Percentiles rank a stretch among this genome's conserved stretches.
Evolutionary conservation across 768 basidiomycete genomes (phyloP).

Genomic region (Lactarius akahatsu): DNA sequence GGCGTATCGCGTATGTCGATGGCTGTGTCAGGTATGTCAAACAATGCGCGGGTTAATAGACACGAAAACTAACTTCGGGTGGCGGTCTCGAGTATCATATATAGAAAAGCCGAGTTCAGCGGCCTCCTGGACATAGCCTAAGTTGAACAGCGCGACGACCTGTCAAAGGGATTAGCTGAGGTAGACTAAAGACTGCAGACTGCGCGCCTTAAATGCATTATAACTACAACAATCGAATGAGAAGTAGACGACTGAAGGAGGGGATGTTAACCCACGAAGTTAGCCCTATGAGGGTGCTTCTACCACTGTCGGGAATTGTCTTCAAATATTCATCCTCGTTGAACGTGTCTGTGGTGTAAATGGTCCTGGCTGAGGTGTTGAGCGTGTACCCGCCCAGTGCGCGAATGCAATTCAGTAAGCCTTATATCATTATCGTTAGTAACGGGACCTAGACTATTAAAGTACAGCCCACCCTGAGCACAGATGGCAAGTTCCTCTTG

Average conservation of each 20-base stretch:
- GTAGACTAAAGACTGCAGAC: background rate
- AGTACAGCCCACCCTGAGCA: slow-evolving; percentile 46
- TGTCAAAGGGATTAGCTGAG: slow-evolving; percentile 31
- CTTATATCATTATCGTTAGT: slow-evolving; percentile 34
- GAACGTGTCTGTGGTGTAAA: slow-evolving; percentile 62
- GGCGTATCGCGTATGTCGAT: slow-evolving; percentile 65
- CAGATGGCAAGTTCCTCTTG: slow-evolving; percentile 53
- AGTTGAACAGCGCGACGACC: slow-evolving; percentile 63
- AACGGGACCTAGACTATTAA: slow-evolving; percentile 6
- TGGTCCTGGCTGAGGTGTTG: slow-evolving; percentile 47
- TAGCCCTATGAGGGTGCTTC: slow-evolving; percentile 51
- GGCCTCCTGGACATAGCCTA: slow-evolving; percentile 59
- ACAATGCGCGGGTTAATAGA: background rate
- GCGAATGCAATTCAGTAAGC: slow-evolving; percentile 61
- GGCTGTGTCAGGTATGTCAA: slow-evolving; percentile 40
- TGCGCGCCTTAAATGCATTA: slow-evolving; percentile 58
- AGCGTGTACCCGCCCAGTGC: slow-evolving; percentile 62
- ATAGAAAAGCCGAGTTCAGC: slow-evolving; percentile 62
- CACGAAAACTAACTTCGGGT: slow-evolving; percentile 55
- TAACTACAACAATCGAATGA: slow-evolving; percentile 44
- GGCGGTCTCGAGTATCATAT: slow-evolving; percentile 55
- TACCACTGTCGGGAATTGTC: slow-evolving; percentile 44
- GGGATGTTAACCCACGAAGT: slow-evolving; percentile 50
- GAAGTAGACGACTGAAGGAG: background rate
- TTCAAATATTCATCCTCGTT: slow-evolving; percentile 53